Base-by-base conservation (phyloP, 2,329 filamentous ascomycete species). In the Aspergillus sp. region DNA sequence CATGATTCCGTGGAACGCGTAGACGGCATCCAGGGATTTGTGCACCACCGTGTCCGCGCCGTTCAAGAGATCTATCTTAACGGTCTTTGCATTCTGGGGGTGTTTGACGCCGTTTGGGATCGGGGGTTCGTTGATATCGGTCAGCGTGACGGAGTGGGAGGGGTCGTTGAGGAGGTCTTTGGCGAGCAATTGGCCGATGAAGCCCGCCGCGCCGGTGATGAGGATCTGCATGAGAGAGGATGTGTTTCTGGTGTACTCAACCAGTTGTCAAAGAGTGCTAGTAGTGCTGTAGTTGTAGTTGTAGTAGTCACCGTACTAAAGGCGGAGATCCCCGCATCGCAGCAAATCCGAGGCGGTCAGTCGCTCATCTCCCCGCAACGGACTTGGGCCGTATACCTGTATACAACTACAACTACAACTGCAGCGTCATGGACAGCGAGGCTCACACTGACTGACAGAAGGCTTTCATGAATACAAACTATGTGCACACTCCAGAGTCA, bases 1-100 rank as follows among this genome's bases (percentile, higher is more conserved):
- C 76, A 80, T 80, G 62, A 80, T 77, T 40, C 76, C 76, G 54
- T 80, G 76, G 52, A 80, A 73, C 45, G 77, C 63, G 57, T 75
- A 80, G 36, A 72, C 64, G 29, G 70, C 69, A 37, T 68, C 61
- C 3, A 75, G 58, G 1, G 68, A 65, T 15, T 60, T 55, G 15
- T 55, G 42, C 20, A 63, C 55, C 4, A 66, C 39, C 8, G 47
- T 41, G 14, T 50, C 47, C 12, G 66, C 63, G 3, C 61, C 60
- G 1, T 52, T 50, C 10, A 74, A 61, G 2, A 78, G 63, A 48
- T 80, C 74, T 7, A 71, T 67, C 15, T 64, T 63, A 26, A 75
- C 39, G 24, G 61, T 56, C 14, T 56, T 65, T 1, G 69, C 70
- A 51, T 74, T 70, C 32, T 70, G 49, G 1, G 69, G 66, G 48